phyloP scores from a whole-genome alignment of 73 alveolate species.

The Paramecium octaurelia region DNA sequence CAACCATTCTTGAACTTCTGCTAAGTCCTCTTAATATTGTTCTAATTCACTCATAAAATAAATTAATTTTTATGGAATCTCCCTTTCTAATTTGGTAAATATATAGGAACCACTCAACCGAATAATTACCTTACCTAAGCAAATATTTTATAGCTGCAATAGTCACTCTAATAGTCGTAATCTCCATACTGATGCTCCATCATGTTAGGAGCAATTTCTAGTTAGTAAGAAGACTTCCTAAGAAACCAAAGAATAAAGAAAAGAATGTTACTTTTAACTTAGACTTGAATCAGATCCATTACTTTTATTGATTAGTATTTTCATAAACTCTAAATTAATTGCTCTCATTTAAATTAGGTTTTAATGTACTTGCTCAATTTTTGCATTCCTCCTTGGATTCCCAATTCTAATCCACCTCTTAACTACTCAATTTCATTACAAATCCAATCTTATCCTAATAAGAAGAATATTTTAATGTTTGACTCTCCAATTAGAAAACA shows the following conservation, averaged over 20 bases:
- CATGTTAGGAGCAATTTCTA: neutral
- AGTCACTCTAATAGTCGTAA: neutral
- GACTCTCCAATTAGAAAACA: neutral
- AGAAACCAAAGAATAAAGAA: neutral
- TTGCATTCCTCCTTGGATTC: neutral
- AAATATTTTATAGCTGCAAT: neutral
- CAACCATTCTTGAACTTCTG: neutral
- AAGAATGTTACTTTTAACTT: neutral
- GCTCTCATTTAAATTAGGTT: neutral
- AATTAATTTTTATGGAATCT: slow-evolving; percentile 24
- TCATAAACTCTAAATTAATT: neutral
- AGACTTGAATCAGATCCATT: neutral
- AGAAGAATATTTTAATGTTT: neutral
- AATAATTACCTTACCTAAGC: neutral
- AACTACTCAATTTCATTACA: neutral
- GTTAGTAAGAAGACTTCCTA: neutral
- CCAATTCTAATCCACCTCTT: neutral
- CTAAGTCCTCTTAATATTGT: neutral
- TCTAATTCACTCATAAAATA: slow-evolving; percentile 13
- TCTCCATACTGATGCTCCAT: neutral
- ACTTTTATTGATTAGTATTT: neutral
- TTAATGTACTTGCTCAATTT: neutral
- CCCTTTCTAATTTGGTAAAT: neutral
- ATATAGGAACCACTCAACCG: neutral
- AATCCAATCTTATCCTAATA: no score